Evolutionary conservation across 768 basidiomycete species (phyloP).

Genomic region (Symmetrospora coprosmae): DNA sequence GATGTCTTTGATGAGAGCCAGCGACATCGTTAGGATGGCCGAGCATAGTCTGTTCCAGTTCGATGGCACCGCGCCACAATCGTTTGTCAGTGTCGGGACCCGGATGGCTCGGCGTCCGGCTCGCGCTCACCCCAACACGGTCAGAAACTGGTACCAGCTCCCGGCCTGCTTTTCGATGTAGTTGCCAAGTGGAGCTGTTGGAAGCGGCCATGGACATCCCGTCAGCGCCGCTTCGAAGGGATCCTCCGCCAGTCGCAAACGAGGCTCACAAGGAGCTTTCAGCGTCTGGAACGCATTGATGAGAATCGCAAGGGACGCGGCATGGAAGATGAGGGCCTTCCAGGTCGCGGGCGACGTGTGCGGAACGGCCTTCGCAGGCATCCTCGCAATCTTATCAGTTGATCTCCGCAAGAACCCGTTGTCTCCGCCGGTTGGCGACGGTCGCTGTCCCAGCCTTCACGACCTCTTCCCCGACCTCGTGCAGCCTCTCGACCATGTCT

Average conservation of each 20-base stretch:
- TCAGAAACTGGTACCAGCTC: conserved; percentile 14
- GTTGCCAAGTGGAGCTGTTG: not conserved
- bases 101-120: not conserved
- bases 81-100: not conserved
- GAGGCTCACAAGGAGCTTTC: not conserved
- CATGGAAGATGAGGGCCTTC: not conserved
- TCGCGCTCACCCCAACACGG: conserved; percentile 5
- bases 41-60: conserved; percentile 15
- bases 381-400: too few relatives aligned
- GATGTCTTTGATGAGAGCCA: conserved; percentile 27
- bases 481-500: too few relatives aligned
- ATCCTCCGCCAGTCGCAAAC: too few relatives aligned
- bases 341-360: conserved; percentile 9
- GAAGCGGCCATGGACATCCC: not conserved
- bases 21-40: conserved; percentile 18
- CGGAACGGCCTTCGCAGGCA: conserved; percentile 6
- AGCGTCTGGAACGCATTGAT: conserved; percentile 1
- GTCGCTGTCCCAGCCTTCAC: too few relatives aligned
- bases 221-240: too few relatives aligned
- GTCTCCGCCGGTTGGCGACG: too few relatives aligned
- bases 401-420: too few relatives aligned
- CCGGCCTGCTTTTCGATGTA: conserved; percentile 1
- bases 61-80: not conserved
- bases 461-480: too few relatives aligned
- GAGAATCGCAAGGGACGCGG: not conserved